phyloP scores from a whole-genome alignment of 768 basidiomycete genomes.

The Boletellus ananiceps region DNA sequence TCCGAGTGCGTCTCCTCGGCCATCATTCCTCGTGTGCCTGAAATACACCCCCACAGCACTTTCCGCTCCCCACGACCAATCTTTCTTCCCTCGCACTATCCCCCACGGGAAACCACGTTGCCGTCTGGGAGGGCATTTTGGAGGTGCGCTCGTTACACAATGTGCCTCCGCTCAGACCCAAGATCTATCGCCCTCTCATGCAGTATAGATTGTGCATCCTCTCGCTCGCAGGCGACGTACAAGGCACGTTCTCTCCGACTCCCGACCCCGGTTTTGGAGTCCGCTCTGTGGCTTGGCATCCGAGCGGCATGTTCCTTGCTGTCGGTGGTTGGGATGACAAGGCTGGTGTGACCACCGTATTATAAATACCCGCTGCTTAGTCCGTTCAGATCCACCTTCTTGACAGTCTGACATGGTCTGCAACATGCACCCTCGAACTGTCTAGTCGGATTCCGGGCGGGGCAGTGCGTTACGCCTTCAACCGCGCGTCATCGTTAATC shows the following conservation, averaged over 20 bases:
- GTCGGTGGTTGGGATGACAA: slow-evolving; percentile 89
- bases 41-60: slow-evolving; percentile 54
- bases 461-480: slow-evolving; percentile 43
- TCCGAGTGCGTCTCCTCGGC: slow-evolving; percentile 46
- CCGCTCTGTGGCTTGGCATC: slow-evolving; percentile 78
- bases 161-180: not conserved
- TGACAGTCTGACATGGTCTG: slow-evolving; percentile 71
- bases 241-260: slow-evolving; percentile 65
- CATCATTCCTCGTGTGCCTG: slow-evolving; percentile 17
- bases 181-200: not conserved
- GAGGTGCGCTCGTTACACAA: slow-evolving; percentile 49
- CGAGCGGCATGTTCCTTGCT: slow-evolving; percentile 75
- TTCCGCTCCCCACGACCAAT: slow-evolving; percentile 70
- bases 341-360: slow-evolving; percentile 35
- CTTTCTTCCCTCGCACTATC: slow-evolving; percentile 70
- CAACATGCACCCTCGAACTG: slow-evolving; percentile 58
- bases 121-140: slow-evolving; percentile 81
- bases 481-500: not conserved
- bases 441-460: slow-evolving; percentile 51
- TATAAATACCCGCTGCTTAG: not conserved
- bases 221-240: slow-evolving; percentile 57
- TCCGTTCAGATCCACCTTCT: slow-evolving; percentile 62
- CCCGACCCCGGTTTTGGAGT: slow-evolving; percentile 84
- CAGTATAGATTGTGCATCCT: slow-evolving; percentile 77
- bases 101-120: slow-evolving; percentile 69